phyloP scores from a whole-genome alignment of 371 early-diverging fungal species.

The Gilbertella persicaria region DNA sequence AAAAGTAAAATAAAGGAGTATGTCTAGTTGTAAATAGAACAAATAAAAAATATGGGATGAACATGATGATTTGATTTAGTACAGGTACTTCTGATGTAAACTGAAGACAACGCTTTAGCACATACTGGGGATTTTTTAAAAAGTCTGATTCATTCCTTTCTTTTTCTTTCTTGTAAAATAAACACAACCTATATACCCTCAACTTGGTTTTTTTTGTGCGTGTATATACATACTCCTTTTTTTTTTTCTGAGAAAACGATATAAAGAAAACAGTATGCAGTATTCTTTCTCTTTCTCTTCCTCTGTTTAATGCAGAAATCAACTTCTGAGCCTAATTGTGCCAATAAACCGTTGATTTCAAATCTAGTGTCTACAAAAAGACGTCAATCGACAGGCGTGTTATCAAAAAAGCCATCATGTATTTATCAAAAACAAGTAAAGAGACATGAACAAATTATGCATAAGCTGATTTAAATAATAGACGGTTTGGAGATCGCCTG shows the following conservation, averaged over 20 bases:
- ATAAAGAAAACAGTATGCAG: too few relatives aligned
- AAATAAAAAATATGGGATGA: constrained; percentile 2
- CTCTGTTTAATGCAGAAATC: constrained; percentile 50
- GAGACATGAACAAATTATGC: constrained; percentile 10
- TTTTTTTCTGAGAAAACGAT: too few relatives aligned
- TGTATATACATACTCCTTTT: too few relatives aligned
- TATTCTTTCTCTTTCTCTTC: too few relatives aligned
- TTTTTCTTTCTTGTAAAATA: not conserved
- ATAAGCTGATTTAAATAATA: too few relatives aligned
- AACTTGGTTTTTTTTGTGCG: not conserved
- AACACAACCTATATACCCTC: not conserved
- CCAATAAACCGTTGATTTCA: constrained; percentile 20
- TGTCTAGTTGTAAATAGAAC: constrained; percentile 1
- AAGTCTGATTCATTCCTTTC: constrained; percentile 19
- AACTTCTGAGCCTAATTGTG: constrained; percentile 44
- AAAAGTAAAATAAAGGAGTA: constrained; percentile 1
- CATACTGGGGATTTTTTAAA: constrained; percentile 21
- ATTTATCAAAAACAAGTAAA: constrained; percentile 32
- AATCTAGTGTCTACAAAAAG: constrained; percentile 34
- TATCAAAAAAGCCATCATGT: too few relatives aligned
- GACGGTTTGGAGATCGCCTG: constrained; percentile 43
- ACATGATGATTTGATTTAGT: constrained; percentile 16
- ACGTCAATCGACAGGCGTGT: constrained; percentile 54
- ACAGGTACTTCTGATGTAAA: constrained; percentile 32
- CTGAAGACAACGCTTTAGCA: constrained; percentile 15